Conservation (phyloP, 2,329 filamentous ascomycete genomes). For the Diaporthe destruens region DNA sequence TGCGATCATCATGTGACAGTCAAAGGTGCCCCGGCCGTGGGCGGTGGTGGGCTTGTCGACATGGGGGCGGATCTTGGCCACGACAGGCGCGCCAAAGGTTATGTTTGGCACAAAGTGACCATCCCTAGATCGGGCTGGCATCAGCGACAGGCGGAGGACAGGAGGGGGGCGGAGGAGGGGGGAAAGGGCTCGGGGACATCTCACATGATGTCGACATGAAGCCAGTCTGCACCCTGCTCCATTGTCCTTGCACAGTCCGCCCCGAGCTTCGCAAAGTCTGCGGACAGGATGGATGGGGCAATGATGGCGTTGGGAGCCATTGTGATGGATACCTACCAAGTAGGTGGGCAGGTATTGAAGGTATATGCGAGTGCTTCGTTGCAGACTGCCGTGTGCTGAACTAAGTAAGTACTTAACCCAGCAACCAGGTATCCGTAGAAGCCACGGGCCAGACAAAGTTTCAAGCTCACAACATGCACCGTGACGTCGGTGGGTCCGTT, state of each 20-base stretch:
- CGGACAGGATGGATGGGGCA: constrained; percentile 94
- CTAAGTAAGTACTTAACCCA: too few species aligned
- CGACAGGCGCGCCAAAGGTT: constrained; percentile 94
- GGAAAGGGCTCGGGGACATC: constrained; percentile 40
- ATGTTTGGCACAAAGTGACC: constrained; percentile 99
- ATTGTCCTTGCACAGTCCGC: constrained; percentile 90
- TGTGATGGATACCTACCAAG: constrained; percentile 42
- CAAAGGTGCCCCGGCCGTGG: constrained; percentile 90
- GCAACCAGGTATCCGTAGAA: too few species aligned
- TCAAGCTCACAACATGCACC: neutral
- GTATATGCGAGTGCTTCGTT: neutral
- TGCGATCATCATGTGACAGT: constrained; percentile 99
- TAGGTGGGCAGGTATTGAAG: neutral
- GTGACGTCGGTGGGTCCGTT: constrained; percentile 14
- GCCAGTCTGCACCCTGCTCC: constrained; percentile 87
- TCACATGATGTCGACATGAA: constrained; percentile 92
- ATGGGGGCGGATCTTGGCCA: constrained; percentile 90
- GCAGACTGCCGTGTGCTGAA: too few species aligned
- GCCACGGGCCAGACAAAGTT: neutral
- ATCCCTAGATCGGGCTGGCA: constrained; percentile 71
- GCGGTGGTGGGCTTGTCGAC: constrained; percentile 79
- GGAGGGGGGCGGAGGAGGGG: constrained; percentile 9
- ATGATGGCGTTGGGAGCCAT: constrained; percentile 96
- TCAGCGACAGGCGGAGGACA: constrained; percentile 8
- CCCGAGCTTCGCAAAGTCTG: constrained; percentile 92